A percentile compares a stretch with the other conserved stretches of the same genome.
Evolutionary conservation across 495 filamentous ascomycete genomes (phyloP).

Genomic region (Sphaerosporella brunnea): DNA sequence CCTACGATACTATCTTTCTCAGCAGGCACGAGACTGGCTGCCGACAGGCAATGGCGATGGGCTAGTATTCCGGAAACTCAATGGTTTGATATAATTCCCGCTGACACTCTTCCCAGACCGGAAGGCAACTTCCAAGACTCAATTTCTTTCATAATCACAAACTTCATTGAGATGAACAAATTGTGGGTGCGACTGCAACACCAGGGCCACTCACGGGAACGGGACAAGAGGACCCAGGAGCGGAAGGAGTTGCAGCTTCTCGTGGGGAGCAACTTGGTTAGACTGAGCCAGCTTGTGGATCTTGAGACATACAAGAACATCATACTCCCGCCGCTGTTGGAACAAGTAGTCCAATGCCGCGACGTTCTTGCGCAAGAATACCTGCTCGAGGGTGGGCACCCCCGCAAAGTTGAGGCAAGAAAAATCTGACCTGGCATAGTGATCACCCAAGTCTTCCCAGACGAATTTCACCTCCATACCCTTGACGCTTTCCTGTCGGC

Average conservation of each 20-base stretch:
- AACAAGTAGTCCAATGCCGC: constrained; percentile 93
- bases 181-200: constrained; percentile 95
- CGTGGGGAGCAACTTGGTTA: constrained; percentile 87
- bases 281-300: constrained; percentile 89
- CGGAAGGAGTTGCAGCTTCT: constrained; percentile 85
- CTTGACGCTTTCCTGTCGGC: constrained; percentile 85
- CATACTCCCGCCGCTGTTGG: constrained; percentile 73
- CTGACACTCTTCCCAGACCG: constrained; percentile 30
- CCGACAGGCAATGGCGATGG: constrained; percentile 70
- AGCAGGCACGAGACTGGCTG: constrained; percentile 77
- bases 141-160: constrained; percentile 91
- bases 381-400: constrained; percentile 56
- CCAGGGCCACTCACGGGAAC: constrained; percentile 87
- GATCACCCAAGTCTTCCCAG: constrained; percentile 96
- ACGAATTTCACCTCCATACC: constrained; percentile 94
- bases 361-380: constrained; percentile 97
- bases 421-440: constrained; percentile 33
- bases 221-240: constrained; percentile 83
- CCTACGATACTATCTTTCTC: constrained; percentile 83
- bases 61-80: not conserved
- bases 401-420: not conserved
- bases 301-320: constrained; percentile 80
- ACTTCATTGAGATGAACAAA: constrained; percentile 99
- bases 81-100: constrained; percentile 10
- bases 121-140: constrained; percentile 94